Conservation (phyloP, 2,329 filamentous ascomycete genomes). For the Blastomyces percursus region DNA sequence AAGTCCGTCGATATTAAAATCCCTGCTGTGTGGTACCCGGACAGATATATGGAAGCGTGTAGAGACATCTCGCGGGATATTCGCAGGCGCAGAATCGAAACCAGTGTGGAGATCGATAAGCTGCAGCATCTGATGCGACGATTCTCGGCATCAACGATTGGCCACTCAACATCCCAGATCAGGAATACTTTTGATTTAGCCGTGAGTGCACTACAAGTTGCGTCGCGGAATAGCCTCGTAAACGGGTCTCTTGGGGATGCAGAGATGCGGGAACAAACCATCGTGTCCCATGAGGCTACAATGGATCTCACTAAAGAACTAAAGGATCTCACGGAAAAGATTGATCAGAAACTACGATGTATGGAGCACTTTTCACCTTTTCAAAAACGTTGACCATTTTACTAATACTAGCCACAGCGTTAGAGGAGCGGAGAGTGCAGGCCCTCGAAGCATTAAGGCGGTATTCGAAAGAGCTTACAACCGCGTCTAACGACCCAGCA, state of each 20-base stretch:
- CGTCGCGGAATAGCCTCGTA: constrained; percentile 15
- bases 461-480: constrained; percentile 39
- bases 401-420: constrained; percentile 18
- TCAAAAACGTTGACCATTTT: background rate
- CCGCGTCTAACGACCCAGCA: constrained; percentile 31
- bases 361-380: constrained; percentile 4
- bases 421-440: constrained; percentile 35
- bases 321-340: constrained; percentile 26
- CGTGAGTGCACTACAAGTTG: constrained; percentile 22
- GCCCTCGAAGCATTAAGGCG: constrained; percentile 32
- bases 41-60: constrained; percentile 48
- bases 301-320: constrained; percentile 26
- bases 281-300: constrained; percentile 9
- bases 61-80: constrained; percentile 39
- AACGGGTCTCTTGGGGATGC: constrained; percentile 14
- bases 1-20: constrained; percentile 39
- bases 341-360: constrained; percentile 35
- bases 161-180: constrained; percentile 18
- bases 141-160: constrained; percentile 20
- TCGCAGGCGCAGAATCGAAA: constrained; percentile 29
- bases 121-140: constrained; percentile 24
- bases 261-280: constrained; percentile 15
- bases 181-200: constrained; percentile 28
- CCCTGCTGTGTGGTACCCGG: constrained; percentile 45
- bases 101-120: constrained; percentile 24